phyloP scores from a whole-genome alignment of 345 rosid genomes.

The Cardiospermum halicacabum region DNA sequence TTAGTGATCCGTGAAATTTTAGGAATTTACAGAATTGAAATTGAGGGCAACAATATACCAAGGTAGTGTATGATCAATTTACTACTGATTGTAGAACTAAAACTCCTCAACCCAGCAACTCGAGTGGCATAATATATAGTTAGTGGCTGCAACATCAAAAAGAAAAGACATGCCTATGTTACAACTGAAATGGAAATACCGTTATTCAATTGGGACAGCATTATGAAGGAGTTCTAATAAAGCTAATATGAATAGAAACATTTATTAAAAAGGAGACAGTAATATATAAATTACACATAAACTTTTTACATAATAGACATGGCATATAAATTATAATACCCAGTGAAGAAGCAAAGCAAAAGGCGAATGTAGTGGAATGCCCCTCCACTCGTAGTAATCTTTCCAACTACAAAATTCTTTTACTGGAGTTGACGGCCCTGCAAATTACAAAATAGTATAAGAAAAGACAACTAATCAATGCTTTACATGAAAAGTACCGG shows the following conservation, averaged over 20 bases:
- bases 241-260: background rate
- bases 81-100: conserved; percentile 25
- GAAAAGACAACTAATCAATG: conserved; percentile 6
- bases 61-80: conserved; percentile 79
- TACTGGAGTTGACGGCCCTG: conserved; percentile 53
- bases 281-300: background rate
- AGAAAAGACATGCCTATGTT: background rate
- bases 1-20: background rate
- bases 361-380: conserved; percentile 73
- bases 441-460: conserved; percentile 14
- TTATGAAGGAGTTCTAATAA: background rate
- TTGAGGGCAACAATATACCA: conserved; percentile 40
- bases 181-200: conserved; percentile 4
- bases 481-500: conserved; percentile 3
- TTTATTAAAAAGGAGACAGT: background rate
- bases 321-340: conserved; percentile 49
- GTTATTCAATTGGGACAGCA: background rate
- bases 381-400: conserved; percentile 78
- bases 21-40: conserved; percentile 8
- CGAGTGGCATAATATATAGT: conserved; percentile 61
- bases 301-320: background rate
- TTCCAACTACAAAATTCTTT: conserved; percentile 44
- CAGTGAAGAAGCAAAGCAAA: conserved; percentile 87
- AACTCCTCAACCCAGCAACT: conserved; percentile 39
- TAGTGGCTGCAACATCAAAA: conserved; percentile 59